Conservation (phyloP, 257 asterid genomes). For the Nicotiana paniculata region DNA sequence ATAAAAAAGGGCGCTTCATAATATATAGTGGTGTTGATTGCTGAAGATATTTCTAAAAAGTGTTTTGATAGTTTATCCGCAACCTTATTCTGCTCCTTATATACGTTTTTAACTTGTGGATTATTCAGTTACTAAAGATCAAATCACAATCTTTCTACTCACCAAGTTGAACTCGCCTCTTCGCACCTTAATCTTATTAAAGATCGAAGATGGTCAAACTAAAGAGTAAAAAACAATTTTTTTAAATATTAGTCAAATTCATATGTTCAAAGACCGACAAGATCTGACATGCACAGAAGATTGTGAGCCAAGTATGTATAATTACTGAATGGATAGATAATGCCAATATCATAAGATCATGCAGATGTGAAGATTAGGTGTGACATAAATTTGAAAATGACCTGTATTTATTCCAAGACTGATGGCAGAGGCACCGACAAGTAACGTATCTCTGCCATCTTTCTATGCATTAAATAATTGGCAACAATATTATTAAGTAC, state of each 20-base stretch:
- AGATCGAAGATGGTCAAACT: background rate
- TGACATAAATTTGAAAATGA: background rate
- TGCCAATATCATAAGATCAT: background rate
- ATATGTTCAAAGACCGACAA: background rate
- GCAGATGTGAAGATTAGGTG: background rate
- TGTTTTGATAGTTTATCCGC: too few relatives aligned
- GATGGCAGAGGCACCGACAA: background rate
- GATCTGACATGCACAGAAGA: background rate
- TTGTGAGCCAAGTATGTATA: background rate
- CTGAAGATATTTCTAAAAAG: too few relatives aligned
- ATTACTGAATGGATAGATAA: background rate
- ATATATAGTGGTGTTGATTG: too few relatives aligned
- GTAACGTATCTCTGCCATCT: background rate
- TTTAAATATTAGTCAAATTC: background rate
- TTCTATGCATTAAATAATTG: background rate
- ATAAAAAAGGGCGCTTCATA: too few relatives aligned
- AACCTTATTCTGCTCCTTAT: too few relatives aligned
- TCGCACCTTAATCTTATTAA: background rate
- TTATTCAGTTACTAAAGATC: too few relatives aligned
- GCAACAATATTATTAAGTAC: background rate
- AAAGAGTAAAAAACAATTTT: background rate
- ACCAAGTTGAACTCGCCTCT: too few relatives aligned
- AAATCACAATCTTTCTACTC: too few relatives aligned
- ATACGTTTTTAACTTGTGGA: too few relatives aligned
- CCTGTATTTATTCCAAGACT: background rate